Evolutionary conservation across 1,284 basidiomycete species (phyloP), one percentile per base, ranked within the genome.

Genomic region (Leccinum cinnamomeum): DNA sequence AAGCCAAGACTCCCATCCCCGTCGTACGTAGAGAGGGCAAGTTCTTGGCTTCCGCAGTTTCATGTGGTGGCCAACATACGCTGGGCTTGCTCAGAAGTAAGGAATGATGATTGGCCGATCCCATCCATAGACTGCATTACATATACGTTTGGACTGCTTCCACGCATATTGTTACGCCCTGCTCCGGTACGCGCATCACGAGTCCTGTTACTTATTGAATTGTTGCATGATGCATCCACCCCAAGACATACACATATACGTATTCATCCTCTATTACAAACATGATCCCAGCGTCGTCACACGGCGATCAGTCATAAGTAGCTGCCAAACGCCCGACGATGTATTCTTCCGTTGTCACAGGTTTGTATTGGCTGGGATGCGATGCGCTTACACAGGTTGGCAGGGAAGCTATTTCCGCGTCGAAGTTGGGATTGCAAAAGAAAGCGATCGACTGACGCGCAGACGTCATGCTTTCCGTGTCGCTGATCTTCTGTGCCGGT

Each of bases 351-450:
- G 90, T 85, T 61, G 85, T 90, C 60, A 93, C 81, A 1, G 88
- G 76, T 12, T 81, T 76, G 71, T 92, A 92, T 75, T 82, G 82
- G 60, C 69, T 69, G 8, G 72, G 72, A 56, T 68, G 90, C 30
- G 81, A 78, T 61, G 80, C 78, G 28, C 78, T 75, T 16, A 85
- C 83, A 68, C 90, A 92, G 62, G 84, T 89, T 25, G 92, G 91
- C 50, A 95, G 76, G 68, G 90, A 90, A 25, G 85, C 79, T 63
- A 95, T 89, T 62, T 82, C 78, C 14, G 89, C 79, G 53, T 82
- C 81, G 63, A 85, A 84, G 67, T 94, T 93, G 7, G 92, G 92
- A 69, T 92, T 94, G 78, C 89, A 92, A 77, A 95, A 95, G 80
- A 91, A 94, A 5, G 91, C 92, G 62, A 95, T 90, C 11, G 89